Conservation (phyloP, 305 asterid genomes). For the Solanum aculeatissimum region DNA sequence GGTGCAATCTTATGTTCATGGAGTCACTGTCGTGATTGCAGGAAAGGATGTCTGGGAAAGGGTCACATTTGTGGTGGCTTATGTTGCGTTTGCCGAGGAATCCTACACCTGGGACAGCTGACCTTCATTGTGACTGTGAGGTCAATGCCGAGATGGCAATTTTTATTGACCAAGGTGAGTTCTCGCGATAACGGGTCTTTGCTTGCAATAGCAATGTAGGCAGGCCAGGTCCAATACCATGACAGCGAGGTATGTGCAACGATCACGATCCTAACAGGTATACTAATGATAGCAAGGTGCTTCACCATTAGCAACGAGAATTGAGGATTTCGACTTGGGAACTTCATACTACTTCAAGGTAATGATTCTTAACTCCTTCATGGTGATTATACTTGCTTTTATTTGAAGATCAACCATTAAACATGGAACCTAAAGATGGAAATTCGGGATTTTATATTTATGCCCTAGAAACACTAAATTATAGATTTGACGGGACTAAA, state of each 20-base stretch:
- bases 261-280: not conserved
- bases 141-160: not conserved
- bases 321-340: not conserved
- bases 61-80: not conserved
- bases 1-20: not conserved
- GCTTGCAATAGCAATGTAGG: not conserved
- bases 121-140: not conserved
- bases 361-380: not conserved
- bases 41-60: not conserved
- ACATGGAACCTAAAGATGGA: not conserved
- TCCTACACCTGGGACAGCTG: not conserved
- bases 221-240: not conserved
- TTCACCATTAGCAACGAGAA: not conserved
- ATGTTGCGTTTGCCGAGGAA: not conserved
- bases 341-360: not conserved
- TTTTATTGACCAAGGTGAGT: not conserved
- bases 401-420: not conserved
- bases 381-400: not conserved
- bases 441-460: not conserved
- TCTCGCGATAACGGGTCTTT: not conserved
- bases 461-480: not conserved
- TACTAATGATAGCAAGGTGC: not conserved
- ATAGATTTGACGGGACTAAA: not conserved
- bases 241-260: not conserved
- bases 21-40: not conserved